Evolutionary conservation across 179 eudicot species (phyloP), one percentile per base, ranked within the genome.

Genomic region (Patellifolia procumbens): DNA sequence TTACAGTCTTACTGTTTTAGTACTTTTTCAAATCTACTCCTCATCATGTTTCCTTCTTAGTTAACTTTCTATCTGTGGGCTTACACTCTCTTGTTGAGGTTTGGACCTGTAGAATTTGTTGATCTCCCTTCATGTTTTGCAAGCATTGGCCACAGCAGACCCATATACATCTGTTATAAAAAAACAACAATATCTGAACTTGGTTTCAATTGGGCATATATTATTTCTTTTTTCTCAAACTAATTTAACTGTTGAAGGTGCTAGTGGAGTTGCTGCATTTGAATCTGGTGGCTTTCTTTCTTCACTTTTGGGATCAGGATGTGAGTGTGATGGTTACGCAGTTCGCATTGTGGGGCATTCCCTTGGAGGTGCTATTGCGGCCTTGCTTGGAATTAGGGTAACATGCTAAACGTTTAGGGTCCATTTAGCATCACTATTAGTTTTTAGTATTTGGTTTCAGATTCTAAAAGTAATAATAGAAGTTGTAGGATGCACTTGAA

Each of bases 321-420:
- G 92, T 63, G 94, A 91, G 76, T 91, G 94, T 78, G 88, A 91
- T 29, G 94, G 97, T 39, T 91, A 91, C 76, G 79, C 76, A 51
- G 51, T 91, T 79, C 89, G 88, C 61, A 74, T 91, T 43, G 94
- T 91, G 45, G 94, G 94, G 51, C 94, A 90, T 80, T 91, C 97
- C 74, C 92, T 91, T 72, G 97, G 97, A 59, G 97, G 97, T 76
- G 86, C 97, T 79, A 88, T 91, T 76, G 89, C 87, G 17, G 82
- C 97, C 55, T 77, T 91, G 74, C 83, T 91, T 72, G 97, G 92
- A 61, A 48, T 90, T 51, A 83, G 81, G 92, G 94, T 91, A 83
- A 70, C 76, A 7, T 65, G 43, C 78, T 66, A 72, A 70, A 22
- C 63, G 72, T 72, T 31, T 58, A 20, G 20, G 16, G 45, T 39